phyloP scores from a whole-genome alignment of 2,329 filamentous ascomycete genomes.

The Elsinoe necatrix region DNA sequence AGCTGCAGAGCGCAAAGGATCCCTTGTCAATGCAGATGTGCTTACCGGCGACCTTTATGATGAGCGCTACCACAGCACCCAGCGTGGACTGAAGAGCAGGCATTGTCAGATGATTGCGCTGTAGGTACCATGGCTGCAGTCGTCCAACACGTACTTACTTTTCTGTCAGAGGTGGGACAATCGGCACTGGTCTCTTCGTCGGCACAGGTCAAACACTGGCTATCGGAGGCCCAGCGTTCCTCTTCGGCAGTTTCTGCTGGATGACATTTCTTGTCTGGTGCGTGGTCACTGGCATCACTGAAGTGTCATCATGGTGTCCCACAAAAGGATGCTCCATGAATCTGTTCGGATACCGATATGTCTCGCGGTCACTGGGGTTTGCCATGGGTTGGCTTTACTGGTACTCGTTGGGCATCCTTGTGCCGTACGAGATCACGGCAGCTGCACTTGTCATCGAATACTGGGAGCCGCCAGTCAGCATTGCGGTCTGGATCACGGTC shows the following conservation, averaged over 20 bases:
- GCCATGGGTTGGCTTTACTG: constrained; percentile 39
- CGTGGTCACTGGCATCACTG: constrained; percentile 41
- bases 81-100: constrained; percentile 34
- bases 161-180: constrained; percentile 18
- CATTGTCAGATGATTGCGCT: constrained; percentile 31
- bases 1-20: neutral
- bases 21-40: constrained; percentile 20
- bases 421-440: constrained; percentile 32
- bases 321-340: constrained; percentile 45
- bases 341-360: constrained; percentile 39
- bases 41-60: constrained; percentile 22
- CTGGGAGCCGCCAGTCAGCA: constrained; percentile 33
- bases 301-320: constrained; percentile 53
- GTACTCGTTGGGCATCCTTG: constrained; percentile 34
- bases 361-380: constrained; percentile 38
- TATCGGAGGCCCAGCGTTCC: constrained; percentile 34
- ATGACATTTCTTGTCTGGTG: constrained; percentile 37
- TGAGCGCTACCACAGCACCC: constrained; percentile 29
- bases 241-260: constrained; percentile 35
- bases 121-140: constrained; percentile 20
- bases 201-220: constrained; percentile 32
- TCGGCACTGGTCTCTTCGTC: constrained; percentile 32
- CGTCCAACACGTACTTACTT: neutral
- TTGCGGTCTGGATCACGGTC: constrained; percentile 32
- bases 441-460: constrained; percentile 30